phyloP scores from a whole-genome alignment of 2,329 filamentous ascomycete species.

The Phoma sp. region DNA sequence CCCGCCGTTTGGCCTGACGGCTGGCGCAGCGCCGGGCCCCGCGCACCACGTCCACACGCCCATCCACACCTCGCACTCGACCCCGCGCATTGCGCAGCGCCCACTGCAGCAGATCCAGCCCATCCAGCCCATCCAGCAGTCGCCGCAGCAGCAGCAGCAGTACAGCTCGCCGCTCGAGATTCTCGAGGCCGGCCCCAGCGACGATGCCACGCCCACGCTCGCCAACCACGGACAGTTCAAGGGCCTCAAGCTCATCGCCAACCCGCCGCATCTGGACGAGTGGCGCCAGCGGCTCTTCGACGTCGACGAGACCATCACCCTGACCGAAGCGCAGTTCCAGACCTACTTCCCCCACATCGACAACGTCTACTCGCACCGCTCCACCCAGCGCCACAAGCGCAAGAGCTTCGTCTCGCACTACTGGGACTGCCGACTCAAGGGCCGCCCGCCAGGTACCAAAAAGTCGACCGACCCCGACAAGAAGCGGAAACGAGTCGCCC shows the following conservation, averaged over 20 bases:
- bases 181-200: neutral
- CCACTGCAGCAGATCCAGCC: slow-evolving; percentile 27
- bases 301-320: slow-evolving; percentile 74
- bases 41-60: slow-evolving; percentile 13
- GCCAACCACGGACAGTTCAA: slow-evolving; percentile 62
- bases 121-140: slow-evolving; percentile 1
- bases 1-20: slow-evolving; percentile 33
- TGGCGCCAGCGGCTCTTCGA: slow-evolving; percentile 79
- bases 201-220: slow-evolving; percentile 51
- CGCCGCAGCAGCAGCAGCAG: slow-evolving; percentile 17
- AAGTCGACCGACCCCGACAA: slow-evolving; percentile 82
- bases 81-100: slow-evolving; percentile 19
- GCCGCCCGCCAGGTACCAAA: slow-evolving; percentile 77
- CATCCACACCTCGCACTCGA: no score
- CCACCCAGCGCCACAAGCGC: slow-evolving; percentile 80
- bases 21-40: slow-evolving; percentile 23
- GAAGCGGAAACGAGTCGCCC: slow-evolving; percentile 78
- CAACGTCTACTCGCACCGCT: slow-evolving; percentile 85
- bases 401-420: slow-evolving; percentile 85
- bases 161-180: slow-evolving; percentile 11
- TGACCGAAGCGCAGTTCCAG: slow-evolving; percentile 80
- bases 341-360: slow-evolving; percentile 85
- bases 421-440: slow-evolving; percentile 84
- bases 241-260: slow-evolving; percentile 63
- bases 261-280: slow-evolving; percentile 71